Base-by-base conservation (phyloP, 148 eudicot species). In the Rhododendron simsii region DNA sequence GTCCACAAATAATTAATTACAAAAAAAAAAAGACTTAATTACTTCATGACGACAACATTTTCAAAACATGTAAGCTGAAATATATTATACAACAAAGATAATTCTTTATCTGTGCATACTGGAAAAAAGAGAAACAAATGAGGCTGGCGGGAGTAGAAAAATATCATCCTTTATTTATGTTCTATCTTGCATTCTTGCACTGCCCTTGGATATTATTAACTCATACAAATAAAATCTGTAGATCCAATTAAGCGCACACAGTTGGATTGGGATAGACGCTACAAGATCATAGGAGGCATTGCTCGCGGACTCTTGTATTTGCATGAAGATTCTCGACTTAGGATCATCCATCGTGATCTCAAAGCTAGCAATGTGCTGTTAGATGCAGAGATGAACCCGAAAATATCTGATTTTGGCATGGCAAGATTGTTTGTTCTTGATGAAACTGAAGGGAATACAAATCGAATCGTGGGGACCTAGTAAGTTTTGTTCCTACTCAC, bases 401-500 rank as follows among this genome's bases (percentile, higher is more conserved):
- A 92, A 82, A 92, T 93, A 67, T 50, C 93, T 23, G 95, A 93
- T 77, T 91, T 93, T 85, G 95, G 95, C 59, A 86, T 91, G 92
- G 94, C 95, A 41, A 91, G 85, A 59, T 55, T 93, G 26, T 91
- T 91, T 53, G 91, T 75, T 45, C 85, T 67, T 10, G 94, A 93
- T 86, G 90, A 92, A 89, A 88, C 91, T 85, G 87, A 86, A 41
- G 44, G 44, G 44, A 41, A 41, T 41, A 41, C 44, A 41, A 41
- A 41, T 41, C 44, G 44, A 41, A 41, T 41, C 7, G 7, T 5
- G 44, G 44, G 44, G 44, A 41, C 44, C 7, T 41, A 41, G 44
- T 41, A 41, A 41, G 44, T 41, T 41, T 41, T 41, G 44, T 41
- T 51, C 21, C 35, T 1, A 28, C 51, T n/a, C 50, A 7, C 0